phyloP scores from a whole-genome alignment of 1,284 basidiomycete genomes.

The Apiotrichum akiyoshidainum region DNA sequence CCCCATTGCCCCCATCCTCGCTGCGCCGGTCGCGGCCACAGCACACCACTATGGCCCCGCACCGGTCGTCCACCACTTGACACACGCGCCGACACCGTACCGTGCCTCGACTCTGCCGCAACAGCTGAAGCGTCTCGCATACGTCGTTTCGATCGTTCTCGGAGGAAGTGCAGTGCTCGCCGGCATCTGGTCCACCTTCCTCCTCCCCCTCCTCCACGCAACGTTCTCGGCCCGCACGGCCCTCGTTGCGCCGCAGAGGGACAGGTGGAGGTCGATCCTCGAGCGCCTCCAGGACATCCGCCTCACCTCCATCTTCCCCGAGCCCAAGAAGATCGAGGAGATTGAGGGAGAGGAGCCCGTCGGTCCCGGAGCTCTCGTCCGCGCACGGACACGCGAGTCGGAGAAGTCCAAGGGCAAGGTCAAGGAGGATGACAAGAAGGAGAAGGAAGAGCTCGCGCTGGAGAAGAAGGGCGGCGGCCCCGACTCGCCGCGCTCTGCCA shows the following conservation, averaged over 20 bases:
- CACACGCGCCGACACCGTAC: slow-evolving; percentile 6
- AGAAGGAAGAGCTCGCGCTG: slow-evolving; percentile 5
- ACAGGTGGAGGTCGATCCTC: slow-evolving; percentile 24
- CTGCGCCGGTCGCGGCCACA: slow-evolving; percentile 1
- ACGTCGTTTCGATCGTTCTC: slow-evolving; percentile 41
- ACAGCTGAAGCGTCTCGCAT: slow-evolving; percentile 37
- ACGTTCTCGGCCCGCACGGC: slow-evolving; percentile 45
- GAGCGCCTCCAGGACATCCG: slow-evolving; percentile 24
- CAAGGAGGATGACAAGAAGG: background rate
- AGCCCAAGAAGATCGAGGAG: slow-evolving; percentile 2
- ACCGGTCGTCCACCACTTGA: slow-evolving; percentile 10
- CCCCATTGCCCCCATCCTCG: background rate
- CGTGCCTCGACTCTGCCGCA: slow-evolving; percentile 12
- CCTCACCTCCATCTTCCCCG: slow-evolving; percentile 21
- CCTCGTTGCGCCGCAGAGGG: slow-evolving; percentile 37
- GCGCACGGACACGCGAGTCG: background rate
- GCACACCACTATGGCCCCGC: slow-evolving; percentile 1
- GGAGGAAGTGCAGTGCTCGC: slow-evolving; percentile 38
- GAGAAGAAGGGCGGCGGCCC: background rate
- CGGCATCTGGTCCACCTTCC: slow-evolving; percentile 40
- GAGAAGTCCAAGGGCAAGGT: slow-evolving; percentile 1
- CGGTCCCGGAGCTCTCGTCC: background rate
- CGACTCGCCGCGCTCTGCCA: slow-evolving; percentile 2
- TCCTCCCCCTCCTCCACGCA: slow-evolving; percentile 47
- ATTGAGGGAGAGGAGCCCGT: background rate